Percentiles rank a stretch among this genome's conserved stretches.
Evolutionary conservation across 2,329 filamentous ascomycete species (phyloP).

Genomic region (Basipetospora chlamydospora): DNA sequence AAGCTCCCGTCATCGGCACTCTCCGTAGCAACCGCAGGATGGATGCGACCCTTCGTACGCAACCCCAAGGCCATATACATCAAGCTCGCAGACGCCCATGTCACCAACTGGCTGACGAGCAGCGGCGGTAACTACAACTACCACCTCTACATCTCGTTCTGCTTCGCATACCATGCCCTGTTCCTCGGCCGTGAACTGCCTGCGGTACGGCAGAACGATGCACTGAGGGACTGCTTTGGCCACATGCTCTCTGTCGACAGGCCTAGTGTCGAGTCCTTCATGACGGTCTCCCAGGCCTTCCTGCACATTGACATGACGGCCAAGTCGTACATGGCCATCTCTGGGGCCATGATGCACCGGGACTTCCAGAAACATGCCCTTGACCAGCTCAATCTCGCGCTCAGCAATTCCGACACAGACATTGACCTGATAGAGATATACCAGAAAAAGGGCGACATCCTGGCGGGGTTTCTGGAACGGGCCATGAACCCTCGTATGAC

Average conservation of each 20-base stretch:
- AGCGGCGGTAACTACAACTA: neutral
- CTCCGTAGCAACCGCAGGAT: neutral
- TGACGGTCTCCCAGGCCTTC: slow-evolving; percentile 1
- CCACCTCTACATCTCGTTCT: neutral
- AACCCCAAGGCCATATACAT: slow-evolving; percentile 1
- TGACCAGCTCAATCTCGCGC: neutral
- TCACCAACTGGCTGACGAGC: slow-evolving; percentile 3
- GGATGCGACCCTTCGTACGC: neutral
- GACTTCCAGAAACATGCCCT: neutral
- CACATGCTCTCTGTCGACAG: too few relatives aligned
- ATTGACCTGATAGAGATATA: neutral
- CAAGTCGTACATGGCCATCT: slow-evolving; percentile 1
- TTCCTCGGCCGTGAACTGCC: slow-evolving; percentile 3
- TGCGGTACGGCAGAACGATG: neutral
- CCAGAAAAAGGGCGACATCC: neutral
- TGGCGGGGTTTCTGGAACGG: neutral
- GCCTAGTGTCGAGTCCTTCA: neutral
- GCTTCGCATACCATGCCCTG: neutral
- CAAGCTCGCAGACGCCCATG: slow-evolving; percentile 2
- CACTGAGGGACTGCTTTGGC: neutral
- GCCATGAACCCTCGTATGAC: too few relatives aligned
- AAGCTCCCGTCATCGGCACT: neutral
- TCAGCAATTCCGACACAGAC: neutral
- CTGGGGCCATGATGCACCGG: neutral
- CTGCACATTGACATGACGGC: slow-evolving; percentile 3